Evolutionary conservation across 305 asterid genomes (phyloP).

Genomic region (Ajuga reptans): DNA sequence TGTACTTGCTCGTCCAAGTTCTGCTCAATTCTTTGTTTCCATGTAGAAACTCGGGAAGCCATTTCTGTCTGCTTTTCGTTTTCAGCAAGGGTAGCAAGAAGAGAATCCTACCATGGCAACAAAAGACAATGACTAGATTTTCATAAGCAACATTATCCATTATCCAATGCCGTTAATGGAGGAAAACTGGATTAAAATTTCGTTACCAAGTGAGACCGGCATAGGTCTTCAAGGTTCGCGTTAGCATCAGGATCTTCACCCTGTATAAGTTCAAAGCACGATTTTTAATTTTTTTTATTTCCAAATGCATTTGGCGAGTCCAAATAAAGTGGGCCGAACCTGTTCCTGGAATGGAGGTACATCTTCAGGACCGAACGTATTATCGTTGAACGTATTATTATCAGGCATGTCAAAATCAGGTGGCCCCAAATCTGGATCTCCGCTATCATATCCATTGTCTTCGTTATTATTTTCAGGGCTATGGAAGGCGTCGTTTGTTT

Average conservation of each 20-base stretch:
- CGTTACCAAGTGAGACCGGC: slow-evolving; percentile 87
- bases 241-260: slow-evolving; percentile 39
- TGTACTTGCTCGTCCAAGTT: slow-evolving; percentile 78
- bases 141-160: slow-evolving; percentile 8
- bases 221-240: slow-evolving; percentile 77
- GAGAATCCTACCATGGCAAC: slow-evolving; percentile 56
- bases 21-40: slow-evolving; percentile 93
- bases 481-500: slow-evolving; percentile 28
- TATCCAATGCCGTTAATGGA: not conserved
- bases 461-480: slow-evolving; percentile 30
- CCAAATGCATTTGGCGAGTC: not conserved
- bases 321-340: slow-evolving; percentile 31
- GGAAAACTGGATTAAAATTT: slow-evolving; percentile 11
- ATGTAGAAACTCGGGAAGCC: slow-evolving; percentile 80
- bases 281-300: slow-evolving; percentile 6
- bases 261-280: slow-evolving; percentile 32
- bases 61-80: slow-evolving; percentile 75
- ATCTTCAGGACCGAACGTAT: slow-evolving; percentile 31
- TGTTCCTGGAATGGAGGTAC: slow-evolving; percentile 36
- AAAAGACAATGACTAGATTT: not conserved
- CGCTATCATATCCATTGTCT: slow-evolving; percentile 53
- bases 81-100: slow-evolving; percentile 73
- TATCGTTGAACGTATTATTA: not conserved
- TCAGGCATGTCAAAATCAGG: slow-evolving; percentile 60
- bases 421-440: slow-evolving; percentile 46